Conservation (phyloP, 495 filamentous ascomycete genomes). For the Neurospora sp. region DNA sequence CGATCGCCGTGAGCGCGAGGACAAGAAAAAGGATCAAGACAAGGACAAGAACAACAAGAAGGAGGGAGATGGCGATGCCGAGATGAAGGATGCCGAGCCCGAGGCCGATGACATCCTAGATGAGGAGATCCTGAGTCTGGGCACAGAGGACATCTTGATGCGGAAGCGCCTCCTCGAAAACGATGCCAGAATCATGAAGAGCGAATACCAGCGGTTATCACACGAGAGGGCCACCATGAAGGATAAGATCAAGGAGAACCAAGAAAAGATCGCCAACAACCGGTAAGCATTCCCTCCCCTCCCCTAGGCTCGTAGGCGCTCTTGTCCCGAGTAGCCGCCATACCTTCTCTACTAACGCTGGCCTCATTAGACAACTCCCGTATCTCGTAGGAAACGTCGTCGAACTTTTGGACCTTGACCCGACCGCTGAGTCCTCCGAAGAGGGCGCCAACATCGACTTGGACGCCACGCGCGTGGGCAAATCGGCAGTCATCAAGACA, state of each 20-base stretch:
- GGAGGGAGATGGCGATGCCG: constrained; percentile 64
- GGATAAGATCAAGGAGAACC: constrained; percentile 98
- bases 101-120: constrained; percentile 68
- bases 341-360: constrained; percentile 11
- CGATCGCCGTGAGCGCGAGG: constrained; percentile 63
- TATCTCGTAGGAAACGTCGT: constrained; percentile 98
- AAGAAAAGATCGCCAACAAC: constrained; percentile 98
- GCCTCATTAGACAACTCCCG: constrained; percentile 67
- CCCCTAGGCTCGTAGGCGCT: background rate
- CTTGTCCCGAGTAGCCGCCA: constrained; percentile 3
- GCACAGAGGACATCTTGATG: constrained; percentile 88
- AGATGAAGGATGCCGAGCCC: constrained; percentile 74
- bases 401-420: constrained; percentile 91
- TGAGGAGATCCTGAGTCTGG: constrained; percentile 78
- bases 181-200: constrained; percentile 96
- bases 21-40: constrained; percentile 52
- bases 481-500: constrained; percentile 99
- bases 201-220: constrained; percentile 85
- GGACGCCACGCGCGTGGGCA: constrained; percentile 91
- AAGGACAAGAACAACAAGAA: constrained; percentile 62
- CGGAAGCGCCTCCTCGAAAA: constrained; percentile 85
- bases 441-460: constrained; percentile 98
- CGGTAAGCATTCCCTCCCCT: constrained; percentile 45
- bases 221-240: constrained; percentile 92
- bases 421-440: constrained; percentile 89